Base-by-base conservation (phyloP, 208 protist genomes). In the Vickermania ingenoplastis region DNA sequence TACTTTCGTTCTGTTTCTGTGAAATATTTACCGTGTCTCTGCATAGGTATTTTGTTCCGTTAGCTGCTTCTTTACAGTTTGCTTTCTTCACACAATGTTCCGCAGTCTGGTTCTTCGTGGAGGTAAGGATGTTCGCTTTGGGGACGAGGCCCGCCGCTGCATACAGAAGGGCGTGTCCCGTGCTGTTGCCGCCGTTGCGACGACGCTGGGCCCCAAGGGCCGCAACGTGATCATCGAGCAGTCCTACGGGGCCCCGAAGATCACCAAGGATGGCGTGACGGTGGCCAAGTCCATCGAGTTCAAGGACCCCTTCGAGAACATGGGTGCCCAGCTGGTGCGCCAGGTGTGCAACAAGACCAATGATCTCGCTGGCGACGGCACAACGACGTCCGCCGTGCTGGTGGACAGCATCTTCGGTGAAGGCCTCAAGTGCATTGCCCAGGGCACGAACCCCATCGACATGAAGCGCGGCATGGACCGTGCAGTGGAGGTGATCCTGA, bases 191-290 rank as follows among this genome's bases (percentile, higher is more conserved):
- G 96, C 97, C 23, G 97, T 99, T 4, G 81, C 95, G 41, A 94
- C 96, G 31, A 99, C 98, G 28, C 89, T 99, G 17, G 98, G 98
- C 22, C 98, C 98, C 72, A 99, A 98, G 84, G 98, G 98, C 45
- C 83, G 98, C 62, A 99, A 99, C 71, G 97, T 99, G 24, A 95
- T 99, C 31, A 96, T 99, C 48, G 98, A 99, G 66, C 97, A 99
- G 75, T 59, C 83, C 50, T 99, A 97, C 72, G 97, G 96, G 54
- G 62, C 85, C 24, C 98, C 98, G 45, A 98, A 99, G 69, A 99
- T 99, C 80, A 99, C 99, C 41, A 99, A 99, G 90, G 98, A 99
- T 66, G 99, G 99, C 80, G 98, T 99, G 41, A 99, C 98, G 23
- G 99, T 99, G 21, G 99, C 98, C 17, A 98, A 98, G 73, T 67